Evolutionary conservation across 305 asterid genomes (phyloP), one percentile per base, ranked within the genome.

Genomic region (Fraxinus xanthoxyloides): DNA sequence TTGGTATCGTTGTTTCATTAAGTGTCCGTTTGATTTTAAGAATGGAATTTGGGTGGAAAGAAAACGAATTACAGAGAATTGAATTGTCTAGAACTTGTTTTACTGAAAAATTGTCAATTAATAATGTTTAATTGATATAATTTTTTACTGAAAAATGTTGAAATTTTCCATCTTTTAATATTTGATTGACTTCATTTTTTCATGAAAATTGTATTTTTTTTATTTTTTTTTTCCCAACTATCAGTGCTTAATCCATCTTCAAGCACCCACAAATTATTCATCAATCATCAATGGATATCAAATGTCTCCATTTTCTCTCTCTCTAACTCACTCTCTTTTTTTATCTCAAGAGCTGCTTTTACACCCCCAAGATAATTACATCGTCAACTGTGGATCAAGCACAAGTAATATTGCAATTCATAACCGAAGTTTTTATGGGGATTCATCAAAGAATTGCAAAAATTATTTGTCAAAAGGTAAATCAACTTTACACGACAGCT

Each of bases 391-490:
- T 63, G 72, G 72, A 63, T 63, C 72, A 63, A 63, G 32, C 72
- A 24, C 19, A 63, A 21, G 72, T 24, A 63, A 63, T 63, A 32
- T 63, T 23, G 32, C 32, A 23, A 63, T 63, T 24, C 34, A 63
- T 24, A 75, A 83, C 35, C 77, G 92, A 59, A n/a, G 38, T 24
- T 89, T 89, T 89, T 70, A 77, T 59, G 88, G 89, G 0, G 92
- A 89, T 83, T 80, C 69, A 13, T 61, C 65, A 2, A 69, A 85
- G 23, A 17, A 67, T 17, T 80, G 82, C 17, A 63, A 80, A 7
- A 23, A 38, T 75, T 72, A 56, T 75, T 77, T 77, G 35, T 84
- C 88, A 36, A 48, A 75, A 48, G 90, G 87, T 74, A 79, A 78
- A 36, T 82, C 89, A 23, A 51, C 81, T 89, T 26, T 85, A 89